Base-by-base conservation (phyloP, 2,329 filamentous ascomycete species). In the Sphaerostilbella broomeana region DNA sequence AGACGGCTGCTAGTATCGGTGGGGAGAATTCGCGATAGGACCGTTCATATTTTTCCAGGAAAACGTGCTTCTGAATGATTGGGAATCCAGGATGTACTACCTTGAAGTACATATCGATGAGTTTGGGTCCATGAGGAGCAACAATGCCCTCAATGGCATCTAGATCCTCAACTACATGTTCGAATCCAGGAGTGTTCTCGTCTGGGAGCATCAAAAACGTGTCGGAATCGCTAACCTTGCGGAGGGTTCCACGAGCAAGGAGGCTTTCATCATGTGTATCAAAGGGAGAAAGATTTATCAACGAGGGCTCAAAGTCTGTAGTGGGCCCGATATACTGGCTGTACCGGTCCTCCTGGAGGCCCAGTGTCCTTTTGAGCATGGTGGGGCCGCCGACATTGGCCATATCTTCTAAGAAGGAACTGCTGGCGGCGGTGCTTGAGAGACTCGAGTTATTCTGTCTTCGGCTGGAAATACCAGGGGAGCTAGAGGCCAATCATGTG, bases 281-380 rank as follows among this genome's bases (percentile, higher is more conserved):
- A 59, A 89, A 89, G 5, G 79, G 73, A 16, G 84, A 88, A 16
- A 90, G 71, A 51, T 86, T 84, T 61, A 90, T 86, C 39, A 92
- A 70, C n/a, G 81, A 81, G 12, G 84, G 83, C 57, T 92, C 86
- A 56, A 89, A 86, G 52, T 88, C 84, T 35, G 85, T 88, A 35
- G 84, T 90, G 42, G 83, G 77, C 18, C 86, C 86, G 51, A 92
- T 86, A 56, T 90, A 86, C 62, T 86, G 83, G 63, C 84, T 87
- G 59, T 84, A 87, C 45, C 84, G 79, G 59, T 86, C 81, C 54
- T 77, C 69, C 58, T 90, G 85, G 49, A 92, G 71, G 44, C 86
- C 86, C 42, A 92, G 68, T 12, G 80, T 83, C 56, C 78, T 73
- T 60, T 80, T 81, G 42, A 84, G 68, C 52, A 81, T 66, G 42